phyloP scores from a whole-genome alignment of 345 rosid genomes.

The Gossypium mustelinum region DNA sequence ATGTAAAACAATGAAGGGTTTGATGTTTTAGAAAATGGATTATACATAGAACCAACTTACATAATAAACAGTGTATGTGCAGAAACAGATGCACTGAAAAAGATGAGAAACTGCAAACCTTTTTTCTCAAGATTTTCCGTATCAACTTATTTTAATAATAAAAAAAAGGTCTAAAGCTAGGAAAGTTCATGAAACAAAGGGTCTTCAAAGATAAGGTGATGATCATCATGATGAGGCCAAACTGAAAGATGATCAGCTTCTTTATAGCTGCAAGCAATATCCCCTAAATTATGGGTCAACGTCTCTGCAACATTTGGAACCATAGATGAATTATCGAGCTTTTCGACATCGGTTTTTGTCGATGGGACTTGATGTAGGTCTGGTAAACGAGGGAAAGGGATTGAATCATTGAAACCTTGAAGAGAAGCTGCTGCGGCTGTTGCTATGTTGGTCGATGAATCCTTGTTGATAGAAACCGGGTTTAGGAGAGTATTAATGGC shows the following conservation, averaged over 20 bases:
- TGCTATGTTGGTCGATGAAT: conserved; percentile 12
- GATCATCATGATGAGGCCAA: conserved; percentile 35
- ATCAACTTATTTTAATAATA: too few relatives aligned
- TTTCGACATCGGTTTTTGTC: background rate
- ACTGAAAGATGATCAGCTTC: conserved; percentile 31
- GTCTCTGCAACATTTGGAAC: conserved; percentile 15
- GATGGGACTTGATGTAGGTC: conserved; percentile 25
- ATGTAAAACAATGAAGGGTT: background rate
- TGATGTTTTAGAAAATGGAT: conserved; percentile 2
- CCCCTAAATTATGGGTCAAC: conserved; percentile 19
- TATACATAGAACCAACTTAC: background rate
- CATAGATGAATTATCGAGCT: conserved; percentile 23
- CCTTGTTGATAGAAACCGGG: conserved; percentile 32
- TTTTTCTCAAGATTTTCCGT: background rate
- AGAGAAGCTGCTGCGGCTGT: background rate
- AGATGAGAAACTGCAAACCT: background rate
- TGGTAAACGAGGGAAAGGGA: conserved; percentile 48
- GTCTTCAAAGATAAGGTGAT: conserved; percentile 40
- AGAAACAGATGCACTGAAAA: conserved; percentile 17
- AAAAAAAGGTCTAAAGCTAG: conserved; percentile 7
- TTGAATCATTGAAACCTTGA: conserved; percentile 27
- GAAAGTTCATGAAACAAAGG: conserved; percentile 45
- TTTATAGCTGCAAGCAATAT: conserved; percentile 24
- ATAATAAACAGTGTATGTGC: conserved; percentile 3
- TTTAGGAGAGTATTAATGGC: conserved; percentile 32